Evolutionary conservation across 805 yeast genomes (phyloP).

Genomic region (Yarrowia sp.): DNA sequence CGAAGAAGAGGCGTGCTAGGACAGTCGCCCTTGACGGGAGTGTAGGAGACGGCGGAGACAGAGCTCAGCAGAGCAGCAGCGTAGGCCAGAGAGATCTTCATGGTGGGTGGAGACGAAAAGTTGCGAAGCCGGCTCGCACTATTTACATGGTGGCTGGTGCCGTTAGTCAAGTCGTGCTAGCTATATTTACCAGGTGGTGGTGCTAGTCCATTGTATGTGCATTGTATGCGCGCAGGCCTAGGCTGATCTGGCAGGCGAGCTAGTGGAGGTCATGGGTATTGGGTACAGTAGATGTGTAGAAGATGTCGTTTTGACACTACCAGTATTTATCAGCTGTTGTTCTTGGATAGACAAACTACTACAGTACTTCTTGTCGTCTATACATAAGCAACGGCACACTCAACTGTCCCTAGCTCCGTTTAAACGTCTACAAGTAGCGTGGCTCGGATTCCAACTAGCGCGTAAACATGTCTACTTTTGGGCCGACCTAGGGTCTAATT

Average conservation of each 20-base stretch:
- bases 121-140: background rate
- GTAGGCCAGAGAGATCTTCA: background rate
- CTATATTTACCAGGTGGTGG: background rate
- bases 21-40: background rate
- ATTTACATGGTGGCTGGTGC: too few species aligned
- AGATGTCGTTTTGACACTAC: too few species aligned
- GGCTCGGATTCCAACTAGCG: background rate
- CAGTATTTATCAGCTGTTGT: too few species aligned
- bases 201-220: background rate
- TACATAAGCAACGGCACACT: too few species aligned
- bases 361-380: too few species aligned
- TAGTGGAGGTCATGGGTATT: too few species aligned
- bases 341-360: too few species aligned
- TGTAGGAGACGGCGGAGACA: background rate
- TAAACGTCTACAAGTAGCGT: background rate
- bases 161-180: too few species aligned
- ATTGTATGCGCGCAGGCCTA: too few species aligned
- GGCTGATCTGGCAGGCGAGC: too few species aligned
- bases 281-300: too few species aligned
- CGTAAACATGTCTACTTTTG: constrained; percentile 5
- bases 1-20: background rate
- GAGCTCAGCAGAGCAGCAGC: background rate
- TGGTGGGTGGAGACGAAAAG: background rate
- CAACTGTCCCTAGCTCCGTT: background rate
- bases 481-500: too few species aligned